These are phyloP conservation scores for Dictyostelium intermedium DNA, from an alignment of 78 protist genomes.

Conservation along the genomic window DNA sequence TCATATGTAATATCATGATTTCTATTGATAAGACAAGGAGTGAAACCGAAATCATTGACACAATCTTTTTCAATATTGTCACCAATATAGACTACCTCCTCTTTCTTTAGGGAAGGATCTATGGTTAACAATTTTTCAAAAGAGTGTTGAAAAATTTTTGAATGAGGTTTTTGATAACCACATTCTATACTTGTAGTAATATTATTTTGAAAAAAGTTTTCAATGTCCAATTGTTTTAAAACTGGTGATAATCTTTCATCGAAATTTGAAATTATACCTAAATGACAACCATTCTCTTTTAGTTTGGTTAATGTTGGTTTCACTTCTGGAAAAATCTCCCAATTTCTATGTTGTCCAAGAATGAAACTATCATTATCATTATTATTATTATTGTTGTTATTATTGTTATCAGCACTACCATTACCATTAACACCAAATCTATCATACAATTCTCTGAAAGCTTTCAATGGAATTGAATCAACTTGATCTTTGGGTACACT, in stretches of 20 bases:
- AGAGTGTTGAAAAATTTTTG: not conserved
- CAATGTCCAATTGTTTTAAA: not conserved
- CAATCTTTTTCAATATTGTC: conserved; percentile 32
- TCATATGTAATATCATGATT: not conserved
- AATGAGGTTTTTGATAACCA: conserved; percentile 35
- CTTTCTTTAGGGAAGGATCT: not conserved
- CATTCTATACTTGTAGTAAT: conserved; percentile 36
- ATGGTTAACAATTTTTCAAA: not conserved
- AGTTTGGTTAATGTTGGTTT: not conserved
- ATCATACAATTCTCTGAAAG: not conserved
- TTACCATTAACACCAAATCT: not conserved
- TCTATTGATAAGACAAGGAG: conserved; percentile 12
- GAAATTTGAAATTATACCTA: conserved; percentile 40
- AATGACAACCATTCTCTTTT: not conserved
- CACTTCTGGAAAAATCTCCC: conserved; percentile 56
- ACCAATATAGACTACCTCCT: conserved; percentile 26
- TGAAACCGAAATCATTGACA: not conserved
- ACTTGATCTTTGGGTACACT: not conserved
- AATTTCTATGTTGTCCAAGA: conserved; percentile 16
- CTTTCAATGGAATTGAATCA: not conserved
- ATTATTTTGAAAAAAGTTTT: not conserved
- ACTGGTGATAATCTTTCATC: conserved; percentile 39
- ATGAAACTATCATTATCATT: too few species aligned
- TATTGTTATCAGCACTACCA: not conserved
- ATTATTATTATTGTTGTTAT: too few species aligned